These are phyloP conservation scores for Phytophthora sansomeana DNA, from an alignment of 352 stramenopile genomes.

Conservation along the genomic window DNA sequence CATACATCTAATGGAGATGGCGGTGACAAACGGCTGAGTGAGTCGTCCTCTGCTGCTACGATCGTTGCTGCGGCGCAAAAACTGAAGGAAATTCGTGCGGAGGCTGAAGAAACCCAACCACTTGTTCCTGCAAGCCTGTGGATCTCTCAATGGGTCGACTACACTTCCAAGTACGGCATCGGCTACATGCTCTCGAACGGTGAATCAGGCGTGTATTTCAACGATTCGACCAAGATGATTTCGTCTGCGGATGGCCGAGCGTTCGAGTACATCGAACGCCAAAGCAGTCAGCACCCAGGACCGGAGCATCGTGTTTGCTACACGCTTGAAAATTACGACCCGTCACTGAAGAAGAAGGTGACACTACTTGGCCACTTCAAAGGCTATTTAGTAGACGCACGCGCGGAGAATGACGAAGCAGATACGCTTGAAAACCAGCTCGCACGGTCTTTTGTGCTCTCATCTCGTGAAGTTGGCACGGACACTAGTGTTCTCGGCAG, in stretches of 20 bases:
- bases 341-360: conserved; percentile 97
- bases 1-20: conserved; percentile 39
- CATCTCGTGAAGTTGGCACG: conserved; percentile 33
- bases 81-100: conserved; percentile 68
- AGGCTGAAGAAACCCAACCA: conserved; percentile 49
- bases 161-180: conserved; percentile 99
- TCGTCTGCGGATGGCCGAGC: conserved; percentile 82
- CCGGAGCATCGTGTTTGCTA: conserved; percentile 51
- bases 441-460: conserved; percentile 31
- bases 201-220: conserved; percentile 97
- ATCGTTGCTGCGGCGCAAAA: conserved; percentile 70
- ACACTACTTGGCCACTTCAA: conserved; percentile 98
- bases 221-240: conserved; percentile 99
- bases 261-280: conserved; percentile 97
- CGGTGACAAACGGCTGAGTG: conserved; percentile 52
- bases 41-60: conserved; percentile 63
- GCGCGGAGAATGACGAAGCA: conserved; percentile 59
- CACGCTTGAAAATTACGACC: conserved; percentile 78
- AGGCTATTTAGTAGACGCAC: conserved; percentile 95
- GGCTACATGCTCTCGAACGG: conserved; percentile 98
- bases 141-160: conserved; percentile 98
- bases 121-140: conserved; percentile 81
- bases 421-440: conserved; percentile 56
- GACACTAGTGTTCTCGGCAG: conserved; percentile 23
- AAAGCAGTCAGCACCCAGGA: conserved; percentile 42